Evolutionary conservation across 140 eudicot species (phyloP).

Genomic region (Erigeron philadelphicus): DNA sequence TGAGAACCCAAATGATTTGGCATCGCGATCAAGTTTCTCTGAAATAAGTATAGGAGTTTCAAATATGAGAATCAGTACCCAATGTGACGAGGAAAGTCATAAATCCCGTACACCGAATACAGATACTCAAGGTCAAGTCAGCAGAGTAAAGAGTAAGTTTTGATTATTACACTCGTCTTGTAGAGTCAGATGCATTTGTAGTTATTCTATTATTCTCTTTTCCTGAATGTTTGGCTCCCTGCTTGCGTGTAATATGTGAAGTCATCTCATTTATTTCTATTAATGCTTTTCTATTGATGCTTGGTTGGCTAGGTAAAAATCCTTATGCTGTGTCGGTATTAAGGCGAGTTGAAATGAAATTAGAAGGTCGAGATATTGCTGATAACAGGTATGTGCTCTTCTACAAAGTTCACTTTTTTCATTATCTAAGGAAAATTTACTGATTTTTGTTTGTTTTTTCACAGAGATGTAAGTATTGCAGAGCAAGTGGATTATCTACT

Average conservation of each 20-base stretch:
- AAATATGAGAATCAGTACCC: constrained; percentile 31
- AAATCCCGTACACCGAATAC: constrained; percentile 36
- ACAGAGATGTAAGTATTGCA: constrained; percentile 60
- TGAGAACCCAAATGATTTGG: constrained; percentile 22
- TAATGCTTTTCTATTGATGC: constrained; percentile 3
- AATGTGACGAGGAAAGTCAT: constrained; percentile 38
- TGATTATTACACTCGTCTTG: background rate
- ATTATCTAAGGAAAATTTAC: constrained; percentile 4
- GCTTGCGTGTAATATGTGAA: background rate
- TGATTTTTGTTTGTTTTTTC: background rate
- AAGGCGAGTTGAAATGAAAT: constrained; percentile 87
- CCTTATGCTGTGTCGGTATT: constrained; percentile 84
- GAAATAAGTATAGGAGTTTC: constrained; percentile 34
- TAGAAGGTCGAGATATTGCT: constrained; percentile 79
- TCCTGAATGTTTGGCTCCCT: background rate
- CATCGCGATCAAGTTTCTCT: constrained; percentile 22
- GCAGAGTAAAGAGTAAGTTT: constrained; percentile 50
- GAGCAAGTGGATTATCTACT: constrained; percentile 94
- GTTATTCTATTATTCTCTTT: background rate
- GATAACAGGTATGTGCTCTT: constrained; percentile 60
- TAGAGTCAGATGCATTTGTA: background rate
- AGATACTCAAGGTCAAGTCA: constrained; percentile 42
- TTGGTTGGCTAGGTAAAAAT: constrained; percentile 59
- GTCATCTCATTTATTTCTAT: background rate
- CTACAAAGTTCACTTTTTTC: constrained; percentile 11